Evolutionary conservation across 1,284 basidiomycete genomes (phyloP).

Genomic region (Melampsora americana): DNA sequence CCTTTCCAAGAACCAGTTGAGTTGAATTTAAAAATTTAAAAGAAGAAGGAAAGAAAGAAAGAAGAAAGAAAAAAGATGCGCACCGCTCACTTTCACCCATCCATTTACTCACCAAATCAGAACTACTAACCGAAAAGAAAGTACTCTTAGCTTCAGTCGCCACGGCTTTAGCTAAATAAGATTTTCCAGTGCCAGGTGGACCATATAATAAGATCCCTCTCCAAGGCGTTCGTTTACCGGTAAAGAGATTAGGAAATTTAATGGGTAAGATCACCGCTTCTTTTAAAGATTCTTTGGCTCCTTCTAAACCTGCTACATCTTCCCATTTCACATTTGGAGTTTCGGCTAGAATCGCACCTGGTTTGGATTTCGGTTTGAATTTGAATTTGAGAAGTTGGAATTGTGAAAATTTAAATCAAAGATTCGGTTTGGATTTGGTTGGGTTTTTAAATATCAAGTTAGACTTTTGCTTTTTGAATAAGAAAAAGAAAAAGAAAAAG

Average conservation of each 20-base stretch:
- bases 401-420: too few species aligned
- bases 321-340: constrained; percentile 97
- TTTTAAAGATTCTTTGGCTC: constrained; percentile 91
- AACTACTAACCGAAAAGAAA: constrained; percentile 93
- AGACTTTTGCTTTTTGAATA: too few species aligned
- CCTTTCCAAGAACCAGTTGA: too few species aligned
- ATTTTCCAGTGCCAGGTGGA: constrained; percentile 91
- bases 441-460: too few species aligned
- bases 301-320: constrained; percentile 91
- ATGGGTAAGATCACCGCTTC: constrained; percentile 98
- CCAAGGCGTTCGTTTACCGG: constrained; percentile 97
- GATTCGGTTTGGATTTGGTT: background rate
- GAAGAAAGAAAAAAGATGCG: constrained; percentile 51
- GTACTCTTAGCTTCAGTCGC: constrained; percentile 98
- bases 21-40: too few species aligned
- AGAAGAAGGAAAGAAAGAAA: constrained; percentile 27
- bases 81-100: constrained; percentile 96
- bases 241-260: constrained; percentile 97
- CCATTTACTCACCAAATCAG: constrained; percentile 97
- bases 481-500: too few species aligned
- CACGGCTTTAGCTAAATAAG: constrained; percentile 93
- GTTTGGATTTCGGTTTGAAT: background rate
- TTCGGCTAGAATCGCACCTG: constrained; percentile 81
- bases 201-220: constrained; percentile 92
- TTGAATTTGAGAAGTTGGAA: too few species aligned